Evolutionary conservation across 495 filamentous ascomycete genomes (phyloP).

Genomic region (Aspergillus conjunctus): DNA sequence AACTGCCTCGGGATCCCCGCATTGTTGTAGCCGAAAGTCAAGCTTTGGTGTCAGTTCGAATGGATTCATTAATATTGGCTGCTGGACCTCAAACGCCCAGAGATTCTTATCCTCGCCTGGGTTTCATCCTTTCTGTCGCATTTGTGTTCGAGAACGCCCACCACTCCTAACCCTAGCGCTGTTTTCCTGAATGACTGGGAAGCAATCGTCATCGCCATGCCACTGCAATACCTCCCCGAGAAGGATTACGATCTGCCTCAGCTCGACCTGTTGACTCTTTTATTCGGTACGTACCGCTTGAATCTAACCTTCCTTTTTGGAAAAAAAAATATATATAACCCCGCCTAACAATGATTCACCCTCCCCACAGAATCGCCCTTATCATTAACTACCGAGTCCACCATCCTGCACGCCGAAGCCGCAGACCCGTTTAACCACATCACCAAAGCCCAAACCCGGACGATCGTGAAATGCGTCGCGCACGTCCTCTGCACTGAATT

Average conservation of each 20-base stretch:
- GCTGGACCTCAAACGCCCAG: neutral
- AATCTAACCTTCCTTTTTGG: neutral
- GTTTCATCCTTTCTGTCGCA: neutral
- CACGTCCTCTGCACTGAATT: conserved; percentile 19
- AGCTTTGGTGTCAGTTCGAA: neutral
- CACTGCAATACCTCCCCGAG: conserved; percentile 23
- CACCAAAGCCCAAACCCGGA: conserved; percentile 20
- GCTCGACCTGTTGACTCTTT: conserved; percentile 19
- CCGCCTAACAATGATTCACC: neutral
- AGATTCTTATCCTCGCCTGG: neutral
- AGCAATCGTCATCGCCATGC: neutral
- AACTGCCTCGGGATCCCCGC: conserved; percentile 22
- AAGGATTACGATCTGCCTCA: conserved; percentile 21
- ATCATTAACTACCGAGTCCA: conserved; percentile 17
- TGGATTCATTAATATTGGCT: neutral
- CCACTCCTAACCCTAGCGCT: neutral
- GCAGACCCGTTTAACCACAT: conserved; percentile 20
- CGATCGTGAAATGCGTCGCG: conserved; percentile 17
- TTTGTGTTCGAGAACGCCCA: neutral
- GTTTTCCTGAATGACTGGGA: neutral
- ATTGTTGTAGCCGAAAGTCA: conserved; percentile 11
- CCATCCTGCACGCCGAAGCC: conserved; percentile 23
- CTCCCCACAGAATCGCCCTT: conserved; percentile 8
- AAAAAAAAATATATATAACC: neutral
- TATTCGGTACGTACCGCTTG: conserved; percentile 17